Evolutionary conservation across 805 yeast species (phyloP).

Genomic region (Cyberlindnera maclurae): DNA sequence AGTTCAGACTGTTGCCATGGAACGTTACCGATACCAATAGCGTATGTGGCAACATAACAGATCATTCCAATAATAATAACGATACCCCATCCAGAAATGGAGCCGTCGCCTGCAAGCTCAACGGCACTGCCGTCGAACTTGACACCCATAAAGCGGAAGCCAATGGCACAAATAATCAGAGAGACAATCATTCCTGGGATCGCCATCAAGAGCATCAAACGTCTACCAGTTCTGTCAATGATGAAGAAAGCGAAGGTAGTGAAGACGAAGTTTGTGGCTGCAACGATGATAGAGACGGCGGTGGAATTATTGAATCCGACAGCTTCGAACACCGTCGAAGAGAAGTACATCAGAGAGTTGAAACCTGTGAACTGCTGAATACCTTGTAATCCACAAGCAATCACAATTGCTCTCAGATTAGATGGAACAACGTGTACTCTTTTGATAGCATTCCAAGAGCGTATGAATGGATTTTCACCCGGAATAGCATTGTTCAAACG

Average conservation of each 20-base stretch:
- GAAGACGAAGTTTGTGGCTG: slow-evolving; percentile 90
- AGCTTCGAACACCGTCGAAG: slow-evolving; percentile 84
- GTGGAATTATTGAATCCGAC: slow-evolving; percentile 86
- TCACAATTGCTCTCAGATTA: slow-evolving; percentile 80
- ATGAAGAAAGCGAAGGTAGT: slow-evolving; percentile 80
- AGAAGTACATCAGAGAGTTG: slow-evolving; percentile 93
- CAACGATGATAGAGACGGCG: slow-evolving; percentile 90
- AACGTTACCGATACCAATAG: slow-evolving; percentile 92
- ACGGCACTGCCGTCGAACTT: slow-evolving; percentile 43
- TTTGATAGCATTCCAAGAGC: slow-evolving; percentile 53
- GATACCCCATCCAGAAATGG: slow-evolving; percentile 77
- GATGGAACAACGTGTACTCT: slow-evolving; percentile 64
- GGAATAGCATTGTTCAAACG: slow-evolving; percentile 38
- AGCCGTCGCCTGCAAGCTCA: slow-evolving; percentile 27
- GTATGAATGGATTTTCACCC: slow-evolving; percentile 40
- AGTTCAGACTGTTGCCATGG: slow-evolving; percentile 98
- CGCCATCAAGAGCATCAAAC: slow-evolving; percentile 71
- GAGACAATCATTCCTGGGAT: slow-evolving; percentile 80
- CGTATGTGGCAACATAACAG: slow-evolving; percentile 80
- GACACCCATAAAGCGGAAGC: slow-evolving; percentile 79
- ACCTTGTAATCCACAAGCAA: slow-evolving; percentile 92
- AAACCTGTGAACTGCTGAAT: slow-evolving; percentile 96
- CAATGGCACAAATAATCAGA: slow-evolving; percentile 75
- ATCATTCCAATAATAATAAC: slow-evolving; percentile 83
- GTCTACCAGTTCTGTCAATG: slow-evolving; percentile 84